Percentiles rank a stretch among this genome's conserved stretches.
Conservation (phyloP, 1,284 basidiomycete genomes). For the Leccinum solheimii region DNA sequence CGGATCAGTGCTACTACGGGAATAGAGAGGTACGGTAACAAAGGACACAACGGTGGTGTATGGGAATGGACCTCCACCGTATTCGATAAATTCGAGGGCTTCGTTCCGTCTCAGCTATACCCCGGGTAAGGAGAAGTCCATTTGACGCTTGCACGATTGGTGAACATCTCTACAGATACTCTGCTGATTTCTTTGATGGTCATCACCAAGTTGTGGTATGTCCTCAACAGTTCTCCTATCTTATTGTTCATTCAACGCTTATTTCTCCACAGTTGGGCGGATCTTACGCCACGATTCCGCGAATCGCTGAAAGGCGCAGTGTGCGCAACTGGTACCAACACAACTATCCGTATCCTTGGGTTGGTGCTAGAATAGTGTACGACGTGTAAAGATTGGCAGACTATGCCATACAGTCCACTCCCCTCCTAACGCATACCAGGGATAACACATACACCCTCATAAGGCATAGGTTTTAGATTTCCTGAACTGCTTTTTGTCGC, state of each 20-base stretch:
- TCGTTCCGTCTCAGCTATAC: slow-evolving; percentile 73
- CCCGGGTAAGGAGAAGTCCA: slow-evolving; percentile 57
- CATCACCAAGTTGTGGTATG: slow-evolving; percentile 82
- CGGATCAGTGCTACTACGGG: slow-evolving; percentile 62
- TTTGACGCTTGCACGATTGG: background rate
- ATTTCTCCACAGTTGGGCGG: slow-evolving; percentile 70
- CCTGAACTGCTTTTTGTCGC: too few species aligned
- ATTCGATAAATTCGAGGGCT: slow-evolving; percentile 76
- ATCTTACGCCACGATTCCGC: slow-evolving; percentile 86
- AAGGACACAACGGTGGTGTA: slow-evolving; percentile 90
- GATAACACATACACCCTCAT: too few species aligned
- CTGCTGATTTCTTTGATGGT: slow-evolving; percentile 88
- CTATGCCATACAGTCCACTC: background rate
- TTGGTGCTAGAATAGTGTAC: slow-evolving; percentile 72
- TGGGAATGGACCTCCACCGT: slow-evolving; percentile 97
- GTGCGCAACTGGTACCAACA: slow-evolving; percentile 86
- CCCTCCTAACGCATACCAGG: too few species aligned
- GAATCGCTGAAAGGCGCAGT: slow-evolving; percentile 72
- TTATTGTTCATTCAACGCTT: slow-evolving; percentile 1
- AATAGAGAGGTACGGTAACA: slow-evolving; percentile 44
- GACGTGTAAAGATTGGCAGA: slow-evolving; percentile 40
- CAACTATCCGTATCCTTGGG: slow-evolving; percentile 76
- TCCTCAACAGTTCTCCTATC: background rate
- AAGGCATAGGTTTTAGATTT: too few species aligned
- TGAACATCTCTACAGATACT: slow-evolving; percentile 54